These are phyloP conservation scores for Cucumis hystrix DNA, from an alignment of 306 rosid species.

Conservation along the genomic window DNA sequence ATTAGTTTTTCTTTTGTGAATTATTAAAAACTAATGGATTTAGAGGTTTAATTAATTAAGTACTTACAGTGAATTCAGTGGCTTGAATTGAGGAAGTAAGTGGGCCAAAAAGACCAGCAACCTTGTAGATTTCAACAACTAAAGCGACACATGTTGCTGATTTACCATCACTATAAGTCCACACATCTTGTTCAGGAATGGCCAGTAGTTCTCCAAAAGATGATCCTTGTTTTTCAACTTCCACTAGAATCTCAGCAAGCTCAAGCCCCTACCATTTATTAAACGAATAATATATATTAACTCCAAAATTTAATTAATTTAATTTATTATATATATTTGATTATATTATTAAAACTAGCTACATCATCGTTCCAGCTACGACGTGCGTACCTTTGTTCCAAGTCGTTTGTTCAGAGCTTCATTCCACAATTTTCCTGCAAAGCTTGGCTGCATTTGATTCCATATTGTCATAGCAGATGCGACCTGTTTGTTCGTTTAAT, in stretches of 20 bases:
- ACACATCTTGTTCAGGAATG: slow-evolving; percentile 82
- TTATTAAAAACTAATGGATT: no score
- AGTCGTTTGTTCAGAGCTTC: slow-evolving; percentile 79
- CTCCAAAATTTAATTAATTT: no score
- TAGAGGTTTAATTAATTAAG: no score
- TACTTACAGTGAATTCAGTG: slow-evolving; percentile 83
- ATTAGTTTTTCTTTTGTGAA: no score
- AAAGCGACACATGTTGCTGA: slow-evolving; percentile 86
- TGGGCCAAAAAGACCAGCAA: slow-evolving; percentile 68
- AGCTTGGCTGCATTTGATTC: slow-evolving; percentile 74
- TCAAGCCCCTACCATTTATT: slow-evolving; percentile 42
- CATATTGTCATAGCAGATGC: slow-evolving; percentile 89
- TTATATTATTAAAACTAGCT: no score
- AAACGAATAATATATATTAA: no score
- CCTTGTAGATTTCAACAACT: slow-evolving; percentile 75
- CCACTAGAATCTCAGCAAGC: slow-evolving; percentile 48
- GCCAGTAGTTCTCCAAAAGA: slow-evolving; percentile 72
- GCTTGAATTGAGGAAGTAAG: slow-evolving; percentile 60
- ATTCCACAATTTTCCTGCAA: slow-evolving; percentile 90
- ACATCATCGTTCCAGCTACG: no score
- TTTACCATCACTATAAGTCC: slow-evolving; percentile 85
- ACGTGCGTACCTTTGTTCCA: slow-evolving; percentile 36
- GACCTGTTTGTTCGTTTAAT: slow-evolving; percentile 26
- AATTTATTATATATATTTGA: no score
- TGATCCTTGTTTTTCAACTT: slow-evolving; percentile 59